These are phyloP conservation scores for Schwanniomyces polymorphus DNA, from an alignment of 805 yeast genomes.

Conservation along the genomic window DNA sequence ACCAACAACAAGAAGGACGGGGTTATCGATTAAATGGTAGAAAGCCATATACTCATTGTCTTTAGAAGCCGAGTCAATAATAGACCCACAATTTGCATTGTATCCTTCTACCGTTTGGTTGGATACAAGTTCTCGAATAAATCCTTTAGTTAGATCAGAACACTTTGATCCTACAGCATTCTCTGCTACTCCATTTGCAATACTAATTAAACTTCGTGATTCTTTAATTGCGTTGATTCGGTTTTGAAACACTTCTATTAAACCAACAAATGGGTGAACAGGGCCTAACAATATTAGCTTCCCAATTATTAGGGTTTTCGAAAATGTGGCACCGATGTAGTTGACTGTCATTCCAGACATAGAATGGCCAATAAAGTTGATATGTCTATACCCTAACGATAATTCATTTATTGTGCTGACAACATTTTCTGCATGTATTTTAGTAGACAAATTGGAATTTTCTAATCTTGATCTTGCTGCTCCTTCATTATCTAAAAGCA, in stretches of 20 bases:
- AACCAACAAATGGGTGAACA: constrained; percentile 9
- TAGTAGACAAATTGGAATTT: neutral
- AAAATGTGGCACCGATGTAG: constrained; percentile 6
- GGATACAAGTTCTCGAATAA: constrained; percentile 10
- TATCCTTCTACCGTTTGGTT: constrained; percentile 10
- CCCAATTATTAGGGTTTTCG: neutral
- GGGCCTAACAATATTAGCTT: constrained; percentile 8
- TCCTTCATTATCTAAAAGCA: constrained; percentile 11
- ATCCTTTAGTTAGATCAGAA: constrained; percentile 5
- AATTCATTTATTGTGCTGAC: constrained; percentile 1
- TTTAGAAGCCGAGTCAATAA: constrained; percentile 3
- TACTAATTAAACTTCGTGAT: constrained; percentile 1
- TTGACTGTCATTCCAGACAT: constrained; percentile 13
- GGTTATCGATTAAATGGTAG: constrained; percentile 3
- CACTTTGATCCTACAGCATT: constrained; percentile 7
- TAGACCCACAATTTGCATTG: constrained; percentile 11
- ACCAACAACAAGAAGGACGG: constrained; percentile 10
- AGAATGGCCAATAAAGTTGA: constrained; percentile 10
- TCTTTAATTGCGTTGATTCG: constrained; percentile 5
- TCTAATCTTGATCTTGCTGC: constrained; percentile 6
- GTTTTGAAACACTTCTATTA: constrained; percentile 4
- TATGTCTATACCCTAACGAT: neutral
- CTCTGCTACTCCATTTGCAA: constrained; percentile 5
- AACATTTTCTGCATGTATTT: constrained; percentile 6
- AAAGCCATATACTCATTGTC: constrained; percentile 3